Evolutionary conservation across 1,284 basidiomycete genomes (phyloP).

Genomic region (Puccinia polysora): DNA sequence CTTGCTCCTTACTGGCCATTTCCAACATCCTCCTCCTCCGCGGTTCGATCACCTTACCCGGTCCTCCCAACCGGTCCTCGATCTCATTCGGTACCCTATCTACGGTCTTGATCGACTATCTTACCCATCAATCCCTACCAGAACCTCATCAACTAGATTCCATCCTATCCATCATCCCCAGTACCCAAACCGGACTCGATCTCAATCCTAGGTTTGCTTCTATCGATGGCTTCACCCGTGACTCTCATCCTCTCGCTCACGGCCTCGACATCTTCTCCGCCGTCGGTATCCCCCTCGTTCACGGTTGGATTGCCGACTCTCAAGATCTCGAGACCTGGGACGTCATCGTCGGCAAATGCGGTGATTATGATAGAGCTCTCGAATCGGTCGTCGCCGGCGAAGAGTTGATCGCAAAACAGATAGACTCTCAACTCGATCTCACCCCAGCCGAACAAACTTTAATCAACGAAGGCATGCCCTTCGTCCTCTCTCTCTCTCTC

Average conservation of each 20-base stretch:
- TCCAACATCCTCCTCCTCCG: slow-evolving; percentile 79
- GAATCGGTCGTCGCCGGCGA: slow-evolving; percentile 71
- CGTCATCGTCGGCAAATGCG: slow-evolving; percentile 58
- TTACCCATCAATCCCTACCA: slow-evolving; percentile 61
- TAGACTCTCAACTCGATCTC: slow-evolving; percentile 42
- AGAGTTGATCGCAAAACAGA: slow-evolving; percentile 62
- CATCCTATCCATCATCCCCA: slow-evolving; percentile 73
- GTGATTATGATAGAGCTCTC: slow-evolving; percentile 59
- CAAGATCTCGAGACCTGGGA: slow-evolving; percentile 60
- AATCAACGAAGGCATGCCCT: slow-evolving; percentile 22
- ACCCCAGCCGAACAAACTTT: not conserved
- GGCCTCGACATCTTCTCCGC: slow-evolving; percentile 79
- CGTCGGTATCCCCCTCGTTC: slow-evolving; percentile 71
- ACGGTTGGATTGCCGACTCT: slow-evolving; percentile 81
- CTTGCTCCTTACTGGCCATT: slow-evolving; percentile 84
- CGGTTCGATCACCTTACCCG: slow-evolving; percentile 65
- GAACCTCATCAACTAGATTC: slow-evolving; percentile 62
- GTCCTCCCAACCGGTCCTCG: slow-evolving; percentile 60
- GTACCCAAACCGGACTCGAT: slow-evolving; percentile 72
- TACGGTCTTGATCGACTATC: slow-evolving; percentile 73
- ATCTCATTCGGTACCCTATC: slow-evolving; percentile 80
- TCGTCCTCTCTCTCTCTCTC: too few relatives aligned
- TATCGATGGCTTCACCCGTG: slow-evolving; percentile 62
- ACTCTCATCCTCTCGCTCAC: slow-evolving; percentile 53
- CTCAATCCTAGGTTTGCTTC: slow-evolving; percentile 75